Evolutionary conservation across 2,329 filamentous ascomycete species (phyloP).

Genomic region (Colletotrichum siamense): DNA sequence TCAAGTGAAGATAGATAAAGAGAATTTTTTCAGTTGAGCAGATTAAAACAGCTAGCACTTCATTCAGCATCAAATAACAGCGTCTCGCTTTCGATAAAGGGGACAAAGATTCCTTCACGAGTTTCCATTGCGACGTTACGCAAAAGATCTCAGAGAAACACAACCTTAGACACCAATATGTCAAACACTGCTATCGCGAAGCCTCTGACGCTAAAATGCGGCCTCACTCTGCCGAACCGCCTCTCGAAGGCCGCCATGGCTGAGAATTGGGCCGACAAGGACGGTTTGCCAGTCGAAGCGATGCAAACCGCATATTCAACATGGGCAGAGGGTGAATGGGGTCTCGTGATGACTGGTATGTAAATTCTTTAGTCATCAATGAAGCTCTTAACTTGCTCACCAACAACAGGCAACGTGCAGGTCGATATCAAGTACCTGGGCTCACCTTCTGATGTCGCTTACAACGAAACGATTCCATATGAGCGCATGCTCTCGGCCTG

Average conservation of each 20-base stretch:
- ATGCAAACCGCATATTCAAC: conserved; percentile 51
- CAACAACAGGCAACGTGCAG: conserved; percentile 46
- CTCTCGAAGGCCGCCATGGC: conserved; percentile 58
- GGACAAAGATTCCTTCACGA: too few relatives aligned
- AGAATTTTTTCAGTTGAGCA: not conserved
- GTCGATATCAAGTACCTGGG: conserved; percentile 45
- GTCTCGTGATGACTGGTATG: conserved; percentile 52
- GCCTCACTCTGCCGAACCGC: conserved; percentile 60
- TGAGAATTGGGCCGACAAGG: conserved; percentile 44
- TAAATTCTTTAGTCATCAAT: not conserved
- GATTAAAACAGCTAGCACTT: not conserved
- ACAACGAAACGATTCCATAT: conserved; percentile 33
- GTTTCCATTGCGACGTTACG: not conserved
- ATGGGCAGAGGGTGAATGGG: conserved; percentile 62
- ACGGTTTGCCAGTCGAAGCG: conserved; percentile 47
- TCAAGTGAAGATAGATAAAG: not conserved
- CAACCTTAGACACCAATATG: not conserved
- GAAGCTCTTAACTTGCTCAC: not conserved
- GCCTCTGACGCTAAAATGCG: conserved; percentile 58
- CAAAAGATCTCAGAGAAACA: not conserved
- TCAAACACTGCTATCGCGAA: not conserved
- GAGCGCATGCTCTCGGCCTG: conserved; percentile 38
- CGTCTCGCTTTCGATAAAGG: not conserved
- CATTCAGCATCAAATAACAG: not conserved
- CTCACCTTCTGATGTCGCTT: conserved; percentile 34